phyloP scores from a whole-genome alignment of 2,329 filamentous ascomycete species.

The Macroventuria anomochaeta region DNA sequence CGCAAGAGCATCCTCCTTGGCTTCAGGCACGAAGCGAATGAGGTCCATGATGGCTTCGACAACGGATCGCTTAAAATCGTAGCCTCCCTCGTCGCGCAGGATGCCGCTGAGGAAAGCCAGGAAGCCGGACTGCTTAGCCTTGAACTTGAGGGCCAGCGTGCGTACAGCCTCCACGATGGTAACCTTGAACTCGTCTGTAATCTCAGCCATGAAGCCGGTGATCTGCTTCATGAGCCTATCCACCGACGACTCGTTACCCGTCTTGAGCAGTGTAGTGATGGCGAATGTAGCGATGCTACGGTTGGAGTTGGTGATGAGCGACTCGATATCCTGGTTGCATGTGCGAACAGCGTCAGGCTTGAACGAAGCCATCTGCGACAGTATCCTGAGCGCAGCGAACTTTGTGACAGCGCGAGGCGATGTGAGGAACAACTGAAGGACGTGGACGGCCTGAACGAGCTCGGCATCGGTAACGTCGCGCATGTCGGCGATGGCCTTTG shows the following conservation, averaged over 20 bases:
- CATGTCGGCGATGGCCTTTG: slow-evolving; percentile 96
- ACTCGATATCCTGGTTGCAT: slow-evolving; percentile 97
- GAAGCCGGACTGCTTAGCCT: slow-evolving; percentile 97
- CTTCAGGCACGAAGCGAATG: slow-evolving; percentile 97
- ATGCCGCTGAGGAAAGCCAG: slow-evolving; percentile 97
- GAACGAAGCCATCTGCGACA: slow-evolving; percentile 96
- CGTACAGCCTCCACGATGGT: slow-evolving; percentile 99
- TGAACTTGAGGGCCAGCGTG: slow-evolving; percentile 96
- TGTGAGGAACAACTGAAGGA: slow-evolving; percentile 94
- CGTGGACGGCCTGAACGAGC: slow-evolving; percentile 89
- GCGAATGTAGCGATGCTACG: slow-evolving; percentile 97
- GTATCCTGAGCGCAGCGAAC: slow-evolving; percentile 93
- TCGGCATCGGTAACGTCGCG: slow-evolving; percentile 91
- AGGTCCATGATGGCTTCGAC: slow-evolving; percentile 99
- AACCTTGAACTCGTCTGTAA: slow-evolving; percentile 99
- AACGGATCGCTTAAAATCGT: slow-evolving; percentile 96
- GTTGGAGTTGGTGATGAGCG: slow-evolving; percentile 95
- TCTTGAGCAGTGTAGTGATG: slow-evolving; percentile 97
- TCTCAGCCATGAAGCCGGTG: slow-evolving; percentile 96
- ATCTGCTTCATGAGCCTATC: slow-evolving; percentile 99
- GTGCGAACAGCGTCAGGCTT: slow-evolving; percentile 90
- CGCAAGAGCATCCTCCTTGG: slow-evolving; percentile 80
- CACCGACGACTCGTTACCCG: slow-evolving; percentile 95
- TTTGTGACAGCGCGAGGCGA: slow-evolving; percentile 95
- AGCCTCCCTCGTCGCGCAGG: slow-evolving; percentile 92